Percentiles rank a stretch among this genome's conserved stretches.
These are phyloP conservation scores for Eudorina sp. DNA, from an alignment of 139 green algal genomes.

Conservation along the genomic window DNA sequence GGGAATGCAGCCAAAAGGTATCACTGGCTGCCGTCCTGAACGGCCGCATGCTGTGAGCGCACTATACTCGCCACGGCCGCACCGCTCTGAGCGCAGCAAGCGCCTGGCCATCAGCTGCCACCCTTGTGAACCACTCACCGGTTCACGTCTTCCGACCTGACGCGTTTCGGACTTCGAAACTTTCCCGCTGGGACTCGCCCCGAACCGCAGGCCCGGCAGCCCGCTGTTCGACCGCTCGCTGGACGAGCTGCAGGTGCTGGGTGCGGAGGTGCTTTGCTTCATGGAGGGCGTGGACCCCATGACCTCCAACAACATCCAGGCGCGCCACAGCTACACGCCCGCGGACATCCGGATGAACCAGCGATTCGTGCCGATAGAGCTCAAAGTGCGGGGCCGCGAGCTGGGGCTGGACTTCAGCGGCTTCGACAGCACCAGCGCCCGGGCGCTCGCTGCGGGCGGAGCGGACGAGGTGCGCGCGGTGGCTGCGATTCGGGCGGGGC, in stretches of 20 bases:
- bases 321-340: conserved; percentile 46
- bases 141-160: too few relatives aligned
- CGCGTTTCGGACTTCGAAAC: too few relatives aligned
- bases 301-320: conserved; percentile 62
- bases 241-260: conserved; percentile 51
- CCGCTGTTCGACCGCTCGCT: conserved; percentile 62
- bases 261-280: conserved; percentile 55
- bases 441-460: conserved; percentile 4
- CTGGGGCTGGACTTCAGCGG: conserved; percentile 53
- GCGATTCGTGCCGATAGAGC: conserved; percentile 54
- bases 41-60: too few relatives aligned
- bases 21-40: too few relatives aligned
- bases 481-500: not conserved
- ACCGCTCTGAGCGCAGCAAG: too few relatives aligned
- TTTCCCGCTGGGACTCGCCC: too few relatives aligned
- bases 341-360: conserved; percentile 63
- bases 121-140: too few relatives aligned
- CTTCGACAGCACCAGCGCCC: conserved; percentile 43
- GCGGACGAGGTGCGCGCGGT: conserved; percentile 16
- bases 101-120: too few relatives aligned
- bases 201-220: conserved; percentile 19
- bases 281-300: conserved; percentile 64
- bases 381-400: conserved; percentile 41
- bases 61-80: too few relatives aligned
- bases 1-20: too few relatives aligned